Evolutionary conservation across 805 yeast species (phyloP).

Genomic region (Pichia insulana): DNA sequence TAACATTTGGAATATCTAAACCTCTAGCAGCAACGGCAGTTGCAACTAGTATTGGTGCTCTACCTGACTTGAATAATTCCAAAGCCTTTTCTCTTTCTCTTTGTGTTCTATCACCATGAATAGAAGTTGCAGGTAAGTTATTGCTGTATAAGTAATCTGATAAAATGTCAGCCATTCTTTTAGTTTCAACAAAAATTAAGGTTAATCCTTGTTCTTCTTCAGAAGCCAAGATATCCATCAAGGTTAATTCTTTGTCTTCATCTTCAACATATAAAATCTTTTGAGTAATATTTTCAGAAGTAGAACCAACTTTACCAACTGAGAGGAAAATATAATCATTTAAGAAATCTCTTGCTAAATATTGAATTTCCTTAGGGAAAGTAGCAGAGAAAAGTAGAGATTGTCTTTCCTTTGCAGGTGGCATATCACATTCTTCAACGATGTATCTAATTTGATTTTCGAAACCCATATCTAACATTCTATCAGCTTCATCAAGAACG

Average conservation of each 20-base stretch:
- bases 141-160: conserved; percentile 86
- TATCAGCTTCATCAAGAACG: conserved; percentile 97
- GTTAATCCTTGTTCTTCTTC: conserved; percentile 73
- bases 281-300: conserved; percentile 97
- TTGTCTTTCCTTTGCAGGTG: conserved; percentile 82
- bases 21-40: conserved; percentile 99
- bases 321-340: conserved; percentile 92
- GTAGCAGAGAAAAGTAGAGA: conserved; percentile 98
- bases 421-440: conserved; percentile 98
- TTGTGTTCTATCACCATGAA: conserved; percentile 99
- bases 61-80: conserved; percentile 86
- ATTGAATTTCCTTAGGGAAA: conserved; percentile 96
- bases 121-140: conserved; percentile 93
- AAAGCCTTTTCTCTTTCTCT: conserved; percentile 96
- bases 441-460: conserved; percentile 99
- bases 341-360: conserved; percentile 94
- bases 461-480: conserved; percentile 99
- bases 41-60: conserved; percentile 91
- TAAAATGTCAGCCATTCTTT: conserved; percentile 95
- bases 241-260: conserved; percentile 82
- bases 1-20: conserved; percentile 97
- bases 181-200: conserved; percentile 93
- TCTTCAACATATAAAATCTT: conserved; percentile 86
- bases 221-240: conserved; percentile 75
- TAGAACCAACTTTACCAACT: conserved; percentile 98